Percentiles rank a stretch among this genome's conserved stretches.
Evolutionary conservation across 768 basidiomycete genomes (phyloP).

Genomic region (Plicaturopsis crispa): DNA sequence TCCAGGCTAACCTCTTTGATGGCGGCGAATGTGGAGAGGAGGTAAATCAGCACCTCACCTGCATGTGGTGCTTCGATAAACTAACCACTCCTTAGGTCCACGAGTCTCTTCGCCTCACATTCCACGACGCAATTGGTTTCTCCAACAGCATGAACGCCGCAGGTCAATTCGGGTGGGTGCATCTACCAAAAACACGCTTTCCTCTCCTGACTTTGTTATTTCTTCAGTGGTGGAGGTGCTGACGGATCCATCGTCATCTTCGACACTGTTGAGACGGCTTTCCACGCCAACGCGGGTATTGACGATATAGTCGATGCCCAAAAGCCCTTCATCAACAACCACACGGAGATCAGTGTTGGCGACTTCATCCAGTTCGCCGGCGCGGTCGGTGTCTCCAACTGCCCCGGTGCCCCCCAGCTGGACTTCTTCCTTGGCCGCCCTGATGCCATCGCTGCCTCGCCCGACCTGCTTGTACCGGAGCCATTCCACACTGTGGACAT

Average conservation of each 20-base stretch:
- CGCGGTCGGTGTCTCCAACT: slow-evolving; percentile 33
- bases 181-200: too few relatives aligned
- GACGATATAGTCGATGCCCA: slow-evolving; percentile 32
- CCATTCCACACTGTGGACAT: slow-evolving; percentile 15
- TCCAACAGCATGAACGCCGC: slow-evolving; percentile 25
- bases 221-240: slow-evolving; percentile 23
- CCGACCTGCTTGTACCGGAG: slow-evolving; percentile 21
- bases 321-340: slow-evolving; percentile 23
- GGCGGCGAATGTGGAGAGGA: slow-evolving; percentile 6
- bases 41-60: too few relatives aligned
- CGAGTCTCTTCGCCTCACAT: too few relatives aligned
- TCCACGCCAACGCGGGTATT: slow-evolving; percentile 33
- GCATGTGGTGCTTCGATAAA: too few relatives aligned
- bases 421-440: slow-evolving; percentile 32
- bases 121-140: slow-evolving; percentile 38
- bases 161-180: too few relatives aligned
- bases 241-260: slow-evolving; percentile 46
- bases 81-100: too few relatives aligned
- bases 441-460: slow-evolving; percentile 20
- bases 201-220: too few relatives aligned
- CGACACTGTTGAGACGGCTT: slow-evolving; percentile 30
- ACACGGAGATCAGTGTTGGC: too few relatives aligned
- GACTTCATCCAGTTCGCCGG: slow-evolving; percentile 45
- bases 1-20: slow-evolving; percentile 6
- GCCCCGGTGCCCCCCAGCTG: slow-evolving; percentile 36